These are phyloP conservation scores for Sclerotiophoma versabilis DNA, from an alignment of 2,329 filamentous ascomycete species.

Conservation along the genomic window DNA sequence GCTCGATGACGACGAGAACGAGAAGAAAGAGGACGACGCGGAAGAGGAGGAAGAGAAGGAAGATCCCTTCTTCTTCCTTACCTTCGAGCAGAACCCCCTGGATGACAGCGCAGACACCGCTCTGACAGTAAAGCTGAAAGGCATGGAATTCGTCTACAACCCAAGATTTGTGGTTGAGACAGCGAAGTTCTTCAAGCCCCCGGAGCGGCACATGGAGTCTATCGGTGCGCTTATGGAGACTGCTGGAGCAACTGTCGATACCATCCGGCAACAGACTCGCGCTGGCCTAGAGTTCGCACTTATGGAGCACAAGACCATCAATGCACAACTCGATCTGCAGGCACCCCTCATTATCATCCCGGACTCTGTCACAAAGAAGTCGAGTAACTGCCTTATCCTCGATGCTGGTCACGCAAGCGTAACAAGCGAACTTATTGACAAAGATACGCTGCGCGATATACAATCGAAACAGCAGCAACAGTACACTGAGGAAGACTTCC, in stretches of 20 bases:
- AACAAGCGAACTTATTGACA: slow-evolving; percentile 91
- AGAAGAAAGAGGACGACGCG: slow-evolving; percentile 53
- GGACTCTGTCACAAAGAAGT: slow-evolving; percentile 83
- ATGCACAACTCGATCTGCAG: slow-evolving; percentile 93
- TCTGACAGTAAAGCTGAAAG: slow-evolving; percentile 88
- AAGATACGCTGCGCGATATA: slow-evolving; percentile 86
- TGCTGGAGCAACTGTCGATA: slow-evolving; percentile 93
- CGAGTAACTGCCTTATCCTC: slow-evolving; percentile 87
- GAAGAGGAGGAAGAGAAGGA: slow-evolving; percentile 57
- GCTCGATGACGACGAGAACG: slow-evolving; percentile 56
- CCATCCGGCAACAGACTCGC: slow-evolving; percentile 91
- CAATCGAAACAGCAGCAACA: slow-evolving; percentile 88
- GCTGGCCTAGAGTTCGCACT: slow-evolving; percentile 95
- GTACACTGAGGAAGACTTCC: slow-evolving; percentile 89
- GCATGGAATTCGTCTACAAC: slow-evolving; percentile 97
- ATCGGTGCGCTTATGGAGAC: slow-evolving; percentile 95
- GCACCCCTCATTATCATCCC: slow-evolving; percentile 96
- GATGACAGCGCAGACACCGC: slow-evolving; percentile 92
- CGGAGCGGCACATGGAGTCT: slow-evolving; percentile 97
- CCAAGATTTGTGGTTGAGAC: slow-evolving; percentile 90
- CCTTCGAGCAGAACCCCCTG: slow-evolving; percentile 93
- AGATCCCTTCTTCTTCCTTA: slow-evolving; percentile 89
- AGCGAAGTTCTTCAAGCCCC: slow-evolving; percentile 94
- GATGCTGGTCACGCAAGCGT: slow-evolving; percentile 97
- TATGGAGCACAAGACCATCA: slow-evolving; percentile 97